A percentile compares a stretch with the other conserved stretches of the same genome.
phyloP scores from a whole-genome alignment of 805 yeast genomes.

The Schizosaccharomyces pombe region DNA sequence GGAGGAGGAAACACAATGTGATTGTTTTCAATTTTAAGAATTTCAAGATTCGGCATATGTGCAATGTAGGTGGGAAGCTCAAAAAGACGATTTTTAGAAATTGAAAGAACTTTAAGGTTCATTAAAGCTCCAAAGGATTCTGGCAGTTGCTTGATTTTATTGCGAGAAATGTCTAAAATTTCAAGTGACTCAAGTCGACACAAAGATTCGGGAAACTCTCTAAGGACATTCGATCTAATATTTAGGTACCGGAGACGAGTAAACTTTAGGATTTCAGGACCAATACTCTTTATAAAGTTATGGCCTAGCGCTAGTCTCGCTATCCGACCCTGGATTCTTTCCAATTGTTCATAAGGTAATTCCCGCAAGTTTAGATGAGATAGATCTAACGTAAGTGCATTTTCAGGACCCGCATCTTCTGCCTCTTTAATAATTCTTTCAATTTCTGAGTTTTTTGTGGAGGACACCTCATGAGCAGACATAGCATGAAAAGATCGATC shows the following conservation, averaged over 20 bases:
- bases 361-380: background rate
- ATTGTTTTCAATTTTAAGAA: slow-evolving; percentile 39
- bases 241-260: slow-evolving; percentile 35
- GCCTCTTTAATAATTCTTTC: background rate
- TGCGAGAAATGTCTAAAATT: slow-evolving; percentile 40
- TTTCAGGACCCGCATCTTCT: background rate
- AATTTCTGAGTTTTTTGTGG: background rate
- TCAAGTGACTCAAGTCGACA: slow-evolving; percentile 25
- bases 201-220: slow-evolving; percentile 26
- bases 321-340: background rate
- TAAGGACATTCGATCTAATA: slow-evolving; percentile 35
- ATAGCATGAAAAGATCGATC: too few species aligned
- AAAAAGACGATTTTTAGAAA: slow-evolving; percentile 34
- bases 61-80: slow-evolving; percentile 31
- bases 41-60: slow-evolving; percentile 27
- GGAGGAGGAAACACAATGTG: slow-evolving; percentile 31
- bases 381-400: background rate
- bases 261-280: slow-evolving; percentile 11
- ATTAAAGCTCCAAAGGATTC: slow-evolving; percentile 20
- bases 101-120: slow-evolving; percentile 29
- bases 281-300: background rate
- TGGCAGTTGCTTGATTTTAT: slow-evolving; percentile 29
- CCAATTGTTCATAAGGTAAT: background rate
- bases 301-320: slow-evolving; percentile 3
- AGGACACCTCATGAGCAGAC: too few species aligned